phyloP scores from a whole-genome alignment of 768 basidiomycete species.

The Kwoniella dejecticola region DNA sequence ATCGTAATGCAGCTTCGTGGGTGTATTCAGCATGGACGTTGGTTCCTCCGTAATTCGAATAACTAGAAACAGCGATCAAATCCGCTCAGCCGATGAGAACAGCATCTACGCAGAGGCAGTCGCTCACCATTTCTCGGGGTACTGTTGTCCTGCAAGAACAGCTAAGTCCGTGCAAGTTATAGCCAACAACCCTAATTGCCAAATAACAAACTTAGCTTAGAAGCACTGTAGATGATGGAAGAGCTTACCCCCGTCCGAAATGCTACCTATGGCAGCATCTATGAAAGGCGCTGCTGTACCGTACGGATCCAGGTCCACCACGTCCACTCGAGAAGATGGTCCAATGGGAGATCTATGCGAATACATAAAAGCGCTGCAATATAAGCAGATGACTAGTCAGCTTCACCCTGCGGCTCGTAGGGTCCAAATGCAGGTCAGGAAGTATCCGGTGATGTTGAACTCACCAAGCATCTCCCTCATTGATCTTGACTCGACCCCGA shows the following conservation, averaged over 20 bases:
- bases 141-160: conserved; percentile 89
- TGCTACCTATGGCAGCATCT: conserved; percentile 85
- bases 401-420: too few relatives aligned
- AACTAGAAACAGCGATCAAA: conserved; percentile 60
- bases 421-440: neutral
- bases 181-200: conserved; percentile 73
- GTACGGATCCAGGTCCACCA: conserved; percentile 97
- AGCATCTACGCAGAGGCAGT: neutral
- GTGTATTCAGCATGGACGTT: conserved; percentile 90
- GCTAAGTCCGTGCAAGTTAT: conserved; percentile 96
- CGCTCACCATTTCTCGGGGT: conserved; percentile 89
- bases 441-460: conserved; percentile 23
- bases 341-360: conserved; percentile 67
- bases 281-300: conserved; percentile 97
- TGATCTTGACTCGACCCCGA: conserved; percentile 70
- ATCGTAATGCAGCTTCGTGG: conserved; percentile 88
- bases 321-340: conserved; percentile 71
- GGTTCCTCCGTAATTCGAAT: conserved; percentile 90
- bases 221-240: neutral
- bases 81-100: neutral
- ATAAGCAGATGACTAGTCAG: neutral
- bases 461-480: conserved; percentile 94
- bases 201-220: neutral
- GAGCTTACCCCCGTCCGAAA: conserved; percentile 77
- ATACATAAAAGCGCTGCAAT: conserved; percentile 80